Evolutionary conservation across 805 yeast genomes (phyloP), one percentile per base, ranked within the genome.

Genomic region (Suhomyces sp.): DNA sequence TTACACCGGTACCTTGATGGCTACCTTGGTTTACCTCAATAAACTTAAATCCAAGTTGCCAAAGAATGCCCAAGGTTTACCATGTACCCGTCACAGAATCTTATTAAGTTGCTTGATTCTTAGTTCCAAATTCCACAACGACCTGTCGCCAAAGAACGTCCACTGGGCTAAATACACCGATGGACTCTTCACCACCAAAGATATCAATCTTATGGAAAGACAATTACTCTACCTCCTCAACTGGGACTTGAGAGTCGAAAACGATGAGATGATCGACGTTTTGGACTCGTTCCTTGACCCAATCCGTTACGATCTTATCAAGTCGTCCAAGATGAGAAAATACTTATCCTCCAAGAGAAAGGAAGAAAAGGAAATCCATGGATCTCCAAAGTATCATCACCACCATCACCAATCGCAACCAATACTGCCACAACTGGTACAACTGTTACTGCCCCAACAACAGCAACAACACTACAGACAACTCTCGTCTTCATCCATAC

Each of bases 141-240:
- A 84, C 54, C 77, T 83, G 5, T 78, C 86, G 9, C 88, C 91
- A 42, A 79, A 81, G 52, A 84, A 84, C 60, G 68, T 70, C 46
- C 88, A 83, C 58, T 84, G 95, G 95, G 79, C 87, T 25, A 75
- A 72, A 47, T 81, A 81, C 59, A 81, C 91, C 5, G 88, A 83
- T 50, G 88, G 86, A 2, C 66, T 84, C 26, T 83, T 84, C 60
- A 64, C 70, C 30, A 60, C 72, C 36, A 78, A 78, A 43, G 95
- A 84, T 55, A 77, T 84, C 45, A 83, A 83, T 57, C 65, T 83
- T 42, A 84, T 84, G 88, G 95, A 84, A 60, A 75, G 87, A 54
- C 91, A 84, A 58, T 63, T 84, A 40, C 65, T 83, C 34, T 77
- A 70, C 51, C 65, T 83, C 33, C 63, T 84, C 53, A 74, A 82